Conservation (phyloP, 345 rosid species). For the Syzygium aqueum region DNA sequence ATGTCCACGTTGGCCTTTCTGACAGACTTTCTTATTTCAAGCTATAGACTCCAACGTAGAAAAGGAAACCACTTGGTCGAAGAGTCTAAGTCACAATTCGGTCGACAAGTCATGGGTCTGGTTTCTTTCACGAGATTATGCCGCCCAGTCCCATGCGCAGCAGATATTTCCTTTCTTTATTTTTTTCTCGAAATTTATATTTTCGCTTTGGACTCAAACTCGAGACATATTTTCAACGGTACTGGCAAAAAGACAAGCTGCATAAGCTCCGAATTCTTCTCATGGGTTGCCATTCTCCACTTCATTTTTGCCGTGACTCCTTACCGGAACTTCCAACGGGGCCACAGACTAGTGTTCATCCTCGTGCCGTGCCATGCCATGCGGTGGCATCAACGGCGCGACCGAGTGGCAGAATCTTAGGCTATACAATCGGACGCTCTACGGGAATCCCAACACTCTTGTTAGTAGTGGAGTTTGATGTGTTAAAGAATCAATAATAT, state of each 20-base stretch:
- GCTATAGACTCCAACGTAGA: too few relatives aligned
- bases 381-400: slow-evolving; percentile 26
- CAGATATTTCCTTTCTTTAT: too few relatives aligned
- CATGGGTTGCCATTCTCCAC: slow-evolving; percentile 47
- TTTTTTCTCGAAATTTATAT: too few relatives aligned
- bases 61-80: too few relatives aligned
- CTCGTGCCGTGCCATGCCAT: slow-evolving; percentile 28
- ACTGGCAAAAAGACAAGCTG: slow-evolving; percentile 29
- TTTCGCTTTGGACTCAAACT: too few relatives aligned
- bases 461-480: slow-evolving; percentile 59
- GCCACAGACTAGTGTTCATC: slow-evolving; percentile 63
- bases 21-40: too few relatives aligned
- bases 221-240: too few relatives aligned
- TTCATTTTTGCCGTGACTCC: slow-evolving; percentile 65
- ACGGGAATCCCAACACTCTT: slow-evolving; percentile 30
- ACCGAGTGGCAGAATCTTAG: slow-evolving; percentile 47
- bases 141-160: too few relatives aligned
- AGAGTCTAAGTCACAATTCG: too few relatives aligned
- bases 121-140: too few relatives aligned
- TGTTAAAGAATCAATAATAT: slow-evolving; percentile 1
- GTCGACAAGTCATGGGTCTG: too few relatives aligned
- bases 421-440: slow-evolving; percentile 41
- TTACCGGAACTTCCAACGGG: slow-evolving; percentile 26
- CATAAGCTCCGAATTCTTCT: slow-evolving; percentile 24
- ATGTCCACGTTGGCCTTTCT: too few relatives aligned